These are phyloP conservation scores for Astrephomene gubernaculifera DNA, from an alignment of 139 green algal species.

Conservation along the genomic window DNA sequence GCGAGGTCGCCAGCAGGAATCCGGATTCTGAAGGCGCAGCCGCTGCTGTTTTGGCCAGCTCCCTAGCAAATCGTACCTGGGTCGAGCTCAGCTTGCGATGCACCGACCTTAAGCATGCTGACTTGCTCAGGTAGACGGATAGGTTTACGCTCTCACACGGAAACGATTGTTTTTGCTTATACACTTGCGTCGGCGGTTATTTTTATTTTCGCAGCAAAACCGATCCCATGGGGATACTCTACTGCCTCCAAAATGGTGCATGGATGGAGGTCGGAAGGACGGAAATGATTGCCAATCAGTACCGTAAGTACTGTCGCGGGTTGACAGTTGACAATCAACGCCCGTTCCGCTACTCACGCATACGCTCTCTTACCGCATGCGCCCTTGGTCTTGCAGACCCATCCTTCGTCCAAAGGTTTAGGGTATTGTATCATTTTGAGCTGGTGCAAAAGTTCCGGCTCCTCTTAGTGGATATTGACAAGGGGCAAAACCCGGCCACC, in stretches of 20 bases:
- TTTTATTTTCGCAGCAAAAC: conserved; percentile 49
- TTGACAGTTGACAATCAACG: too few species aligned
- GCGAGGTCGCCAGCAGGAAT: too few species aligned
- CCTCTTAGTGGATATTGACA: conserved; percentile 55
- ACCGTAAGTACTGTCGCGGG: too few species aligned
- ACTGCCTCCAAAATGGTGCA: neutral
- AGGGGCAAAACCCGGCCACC: conserved; percentile 34
- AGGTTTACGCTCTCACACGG: neutral
- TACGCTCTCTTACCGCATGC: too few species aligned
- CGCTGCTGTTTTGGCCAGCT: neutral
- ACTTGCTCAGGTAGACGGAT: conserved; percentile 19
- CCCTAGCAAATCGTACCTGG: neutral
- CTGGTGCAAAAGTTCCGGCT: conserved; percentile 50
- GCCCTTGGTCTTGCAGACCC: neutral
- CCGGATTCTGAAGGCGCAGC: neutral
- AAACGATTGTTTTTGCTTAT: neutral
- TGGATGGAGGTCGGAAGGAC: conserved; percentile 53
- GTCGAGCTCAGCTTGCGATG: neutral
- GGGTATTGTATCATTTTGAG: conserved; percentile 55
- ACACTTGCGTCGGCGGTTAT: neutral
- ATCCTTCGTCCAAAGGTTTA: conserved; percentile 10
- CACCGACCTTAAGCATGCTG: conserved; percentile 15
- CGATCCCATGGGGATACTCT: conserved; percentile 57
- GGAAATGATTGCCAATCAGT: conserved; percentile 57
- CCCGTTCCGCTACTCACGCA: too few species aligned